Base-by-base conservation (phyloP, 164 flowering plant species). In the grape (Vitis vinifera) region DNA sequence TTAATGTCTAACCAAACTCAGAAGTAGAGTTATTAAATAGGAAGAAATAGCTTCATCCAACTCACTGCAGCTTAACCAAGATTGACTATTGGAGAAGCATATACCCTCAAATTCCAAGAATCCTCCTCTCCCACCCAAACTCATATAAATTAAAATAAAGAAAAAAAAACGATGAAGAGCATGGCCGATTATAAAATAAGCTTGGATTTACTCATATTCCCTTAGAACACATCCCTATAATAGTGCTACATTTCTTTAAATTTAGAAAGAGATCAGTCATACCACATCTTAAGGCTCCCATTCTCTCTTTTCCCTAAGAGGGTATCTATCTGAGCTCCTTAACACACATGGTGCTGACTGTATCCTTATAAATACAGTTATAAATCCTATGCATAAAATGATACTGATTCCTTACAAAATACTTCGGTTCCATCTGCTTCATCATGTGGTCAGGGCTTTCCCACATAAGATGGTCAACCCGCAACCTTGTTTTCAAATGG, bases 291-390 rank as follows among this genome's bases (percentile, higher is more conserved):
- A 9, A 64, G 56, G 65, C 10, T 52, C 69, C 55, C 48, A 12
- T 56, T 67, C 12, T 56, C 51, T 67, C 55, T 55, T 29, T 29
- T 30, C 50, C 30, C 48, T 10, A 66, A n/a, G 6, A 19, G 62
- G 58, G n/a, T 29, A 47, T 65, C 58, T 63, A 58, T 30, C 27
- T 23, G 27, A 10, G 29, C 50, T 23, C 27, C 27, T 23, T 23
- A 23, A 23, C 66, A 37, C 69, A 71, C 67, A 65, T 72, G 75
- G 69, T 71, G 80, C 76, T 77, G 80, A 73, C 80, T 73, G 74
- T 66, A 65, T 29, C 51, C 23, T 5, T 65, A 16, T 12, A 55
- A 23, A 55, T 61, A 49, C 23, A 52, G 55, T 59, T 56, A 27
- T 19, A 53, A 53, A 53, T 13, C n/a, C 56, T 5, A 53, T 53